phyloP scores from a whole-genome alignment of 139 green algal genomes.

The Monoraphidium neglectum region DNA sequence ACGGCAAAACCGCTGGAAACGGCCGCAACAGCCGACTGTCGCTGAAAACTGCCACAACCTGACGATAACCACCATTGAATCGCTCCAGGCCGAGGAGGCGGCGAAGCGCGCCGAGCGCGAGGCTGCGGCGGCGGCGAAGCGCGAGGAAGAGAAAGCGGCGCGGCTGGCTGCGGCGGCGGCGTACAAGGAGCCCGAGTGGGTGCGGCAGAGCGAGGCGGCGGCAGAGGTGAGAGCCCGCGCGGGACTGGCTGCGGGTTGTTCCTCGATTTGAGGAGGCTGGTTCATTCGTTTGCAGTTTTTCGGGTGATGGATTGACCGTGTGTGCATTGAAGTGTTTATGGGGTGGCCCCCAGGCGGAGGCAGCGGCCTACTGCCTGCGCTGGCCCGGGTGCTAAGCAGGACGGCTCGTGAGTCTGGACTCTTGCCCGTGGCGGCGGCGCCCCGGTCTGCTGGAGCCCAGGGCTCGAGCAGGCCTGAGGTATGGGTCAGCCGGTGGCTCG shows the following conservation, averaged over 20 bases:
- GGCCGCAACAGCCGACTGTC: too few species aligned
- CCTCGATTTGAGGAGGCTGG: background rate
- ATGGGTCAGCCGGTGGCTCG: too few species aligned
- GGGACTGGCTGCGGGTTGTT: background rate
- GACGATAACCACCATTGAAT: too few species aligned
- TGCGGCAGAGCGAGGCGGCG: conserved; percentile 34
- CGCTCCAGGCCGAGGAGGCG: conserved; percentile 49
- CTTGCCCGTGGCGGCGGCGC: too few species aligned
- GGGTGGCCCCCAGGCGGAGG: background rate
- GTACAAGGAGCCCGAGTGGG: conserved; percentile 56
- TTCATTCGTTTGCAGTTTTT: too few species aligned
- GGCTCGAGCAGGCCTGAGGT: too few species aligned
- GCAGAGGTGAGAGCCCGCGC: background rate
- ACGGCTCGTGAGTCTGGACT: too few species aligned
- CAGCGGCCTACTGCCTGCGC: background rate
- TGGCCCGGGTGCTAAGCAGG: background rate
- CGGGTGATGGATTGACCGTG: too few species aligned
- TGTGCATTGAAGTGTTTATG: background rate
- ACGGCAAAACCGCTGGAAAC: too few species aligned
- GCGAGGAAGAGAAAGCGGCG: conserved; percentile 46
- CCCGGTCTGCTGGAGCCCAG: too few species aligned
- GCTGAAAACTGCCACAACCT: too few species aligned
- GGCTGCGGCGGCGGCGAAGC: conserved; percentile 40
- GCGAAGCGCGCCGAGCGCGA: conserved; percentile 30
- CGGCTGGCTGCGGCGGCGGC: conserved; percentile 41